phyloP scores from a whole-genome alignment of 177 flowering plant genomes.

The Tripterygium wilfordii region DNA sequence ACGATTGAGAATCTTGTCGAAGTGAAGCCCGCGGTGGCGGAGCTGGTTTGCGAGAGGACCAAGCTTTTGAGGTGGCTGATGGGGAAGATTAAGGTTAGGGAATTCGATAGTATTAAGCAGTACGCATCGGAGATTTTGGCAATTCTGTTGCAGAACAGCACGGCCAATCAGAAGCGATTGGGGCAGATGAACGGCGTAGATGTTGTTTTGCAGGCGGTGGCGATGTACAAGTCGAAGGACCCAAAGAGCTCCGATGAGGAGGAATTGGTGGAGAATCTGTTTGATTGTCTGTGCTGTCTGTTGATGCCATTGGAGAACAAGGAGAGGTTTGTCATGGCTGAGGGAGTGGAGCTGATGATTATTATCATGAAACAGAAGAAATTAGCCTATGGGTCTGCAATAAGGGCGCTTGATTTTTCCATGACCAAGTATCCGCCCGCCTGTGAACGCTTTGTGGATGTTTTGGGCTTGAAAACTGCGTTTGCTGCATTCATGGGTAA shows the following conservation, averaged over 20 bases:
- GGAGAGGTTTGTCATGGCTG: slow-evolving; percentile 92
- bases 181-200: slow-evolving; percentile 99
- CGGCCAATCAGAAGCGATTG: slow-evolving; percentile 75
- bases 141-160: slow-evolving; percentile 81
- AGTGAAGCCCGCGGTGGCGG: slow-evolving; percentile 84
- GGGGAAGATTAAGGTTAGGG: slow-evolving; percentile 70
- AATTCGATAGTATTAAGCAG: slow-evolving; percentile 93
- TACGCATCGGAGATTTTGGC: slow-evolving; percentile 94
- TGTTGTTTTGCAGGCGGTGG: slow-evolving; percentile 83
- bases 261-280: slow-evolving; percentile 96
- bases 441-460: slow-evolving; percentile 95
- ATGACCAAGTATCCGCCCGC: slow-evolving; percentile 96
- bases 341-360: slow-evolving; percentile 97
- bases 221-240: slow-evolving; percentile 83
- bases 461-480: slow-evolving; percentile 92
- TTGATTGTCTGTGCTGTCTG: slow-evolving; percentile 93
- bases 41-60: slow-evolving; percentile 87
- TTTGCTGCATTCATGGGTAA: slow-evolving; percentile 99
- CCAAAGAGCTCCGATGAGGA: slow-evolving; percentile 90
- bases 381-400: slow-evolving; percentile 89
- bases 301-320: slow-evolving; percentile 98
- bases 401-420: slow-evolving; percentile 89
- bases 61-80: slow-evolving; percentile 77
- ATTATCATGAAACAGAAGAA: slow-evolving; percentile 99
- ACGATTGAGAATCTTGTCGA: slow-evolving; percentile 86